These are phyloP conservation scores for Emericellopsis terricola DNA, from an alignment of 495 filamentous ascomycete genomes.

Conservation along the genomic window DNA sequence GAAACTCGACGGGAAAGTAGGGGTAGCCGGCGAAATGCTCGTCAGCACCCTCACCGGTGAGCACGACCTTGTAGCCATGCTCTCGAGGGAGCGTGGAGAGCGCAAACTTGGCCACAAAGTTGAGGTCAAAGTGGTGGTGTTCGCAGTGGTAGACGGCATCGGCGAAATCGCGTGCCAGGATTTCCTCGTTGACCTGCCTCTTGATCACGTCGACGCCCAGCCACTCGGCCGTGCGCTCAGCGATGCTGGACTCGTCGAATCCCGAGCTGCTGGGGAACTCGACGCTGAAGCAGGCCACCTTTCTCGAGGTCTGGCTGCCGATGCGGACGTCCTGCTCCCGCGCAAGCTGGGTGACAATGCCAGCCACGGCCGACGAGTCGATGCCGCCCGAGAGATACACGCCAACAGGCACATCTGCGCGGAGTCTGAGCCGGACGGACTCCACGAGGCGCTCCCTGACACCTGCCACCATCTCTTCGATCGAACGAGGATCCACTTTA, in stretches of 20 bases:
- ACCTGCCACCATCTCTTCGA: no score
- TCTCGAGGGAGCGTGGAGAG: conserved; percentile 22
- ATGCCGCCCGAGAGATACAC: no score
- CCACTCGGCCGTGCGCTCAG: conserved; percentile 29
- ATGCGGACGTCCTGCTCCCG: conserved; percentile 16
- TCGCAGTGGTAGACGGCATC: conserved; percentile 32
- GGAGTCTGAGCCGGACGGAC: no score
- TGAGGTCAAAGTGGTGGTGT: conserved; percentile 24
- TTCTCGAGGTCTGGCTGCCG: conserved; percentile 14
- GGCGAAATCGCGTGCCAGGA: conserved; percentile 24
- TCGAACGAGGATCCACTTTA: no score
- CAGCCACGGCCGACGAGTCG: conserved; percentile 31
- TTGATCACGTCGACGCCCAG: conserved; percentile 27
- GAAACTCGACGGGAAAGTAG: conserved; percentile 19
- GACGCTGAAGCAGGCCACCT: conserved; percentile 25
- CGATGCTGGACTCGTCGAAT: conserved; percentile 30
- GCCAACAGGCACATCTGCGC: no score
- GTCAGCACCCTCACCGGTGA: conserved; percentile 35
- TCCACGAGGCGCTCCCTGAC: no score
- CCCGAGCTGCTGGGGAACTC: conserved; percentile 26
- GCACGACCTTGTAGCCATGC: conserved; percentile 28
- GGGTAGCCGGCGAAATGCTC: conserved; percentile 35
- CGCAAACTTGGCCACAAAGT: conserved; percentile 26
- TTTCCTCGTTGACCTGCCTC: conserved; percentile 24
- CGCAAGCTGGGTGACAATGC: conserved; percentile 31